Base-by-base conservation (phyloP, 768 basidiomycete species). In the Leccinum variicolor region DNA sequence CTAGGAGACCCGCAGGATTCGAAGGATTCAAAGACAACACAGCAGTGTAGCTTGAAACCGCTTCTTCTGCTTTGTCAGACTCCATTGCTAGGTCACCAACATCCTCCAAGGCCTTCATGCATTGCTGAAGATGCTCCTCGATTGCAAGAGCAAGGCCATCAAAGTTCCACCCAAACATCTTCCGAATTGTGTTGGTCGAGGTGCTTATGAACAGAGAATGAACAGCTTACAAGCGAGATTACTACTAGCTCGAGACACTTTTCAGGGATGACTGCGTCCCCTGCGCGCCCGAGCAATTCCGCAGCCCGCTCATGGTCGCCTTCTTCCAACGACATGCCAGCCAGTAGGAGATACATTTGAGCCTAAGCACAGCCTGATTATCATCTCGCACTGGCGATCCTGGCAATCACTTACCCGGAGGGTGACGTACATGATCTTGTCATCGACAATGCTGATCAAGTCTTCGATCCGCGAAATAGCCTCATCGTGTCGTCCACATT, bases 151-250 rank as follows among this genome's bases (percentile, higher is more conserved):
- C 11, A 13, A 56, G 58, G 15, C 33, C 14, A 3, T 64, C 58
- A 47, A 64, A 57, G 17, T 53, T n/a, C 62, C 63, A 64, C 1
- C 55, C 63, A 21, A 60, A 61, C 5, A 61, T 45, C 52, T 61
- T 48, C 19, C 11, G 11, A 51, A 14, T 2, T 15, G 19, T 7
- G 14, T 55, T 53, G 6, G 10, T 52, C 13, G 14, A 4, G 31
- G 10, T 29, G 10, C 10, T 7, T 9, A 14, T 10, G 3, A 6
- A 15, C 0, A 13, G 8, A 3, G 4, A 6, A 1, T 5, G 10
- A 28, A 3, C 1, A 15, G 10, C 61, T 52, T 31, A 23, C 23
- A 23, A 23, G 23, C 23, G 23, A 23, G 23, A 23, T 23, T 2
- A 23, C 23, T 2, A 23, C 23, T 23, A 23, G 23, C 23, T 23